Base-by-base conservation (phyloP, 306 rosid genomes). In the Medicago lupulina region DNA sequence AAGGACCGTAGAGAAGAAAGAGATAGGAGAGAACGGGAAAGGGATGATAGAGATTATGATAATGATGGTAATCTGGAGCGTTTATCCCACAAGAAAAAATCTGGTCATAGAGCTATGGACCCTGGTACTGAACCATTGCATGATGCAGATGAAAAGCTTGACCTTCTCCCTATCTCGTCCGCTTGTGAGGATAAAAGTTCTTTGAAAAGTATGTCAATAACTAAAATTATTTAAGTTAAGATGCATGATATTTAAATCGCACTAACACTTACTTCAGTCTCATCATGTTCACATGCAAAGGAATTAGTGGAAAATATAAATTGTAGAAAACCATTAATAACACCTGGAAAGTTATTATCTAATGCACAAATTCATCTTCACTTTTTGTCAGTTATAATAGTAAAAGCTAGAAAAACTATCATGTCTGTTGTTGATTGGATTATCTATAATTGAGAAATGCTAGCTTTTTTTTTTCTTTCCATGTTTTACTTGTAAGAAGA, bases 1-100 rank as follows among this genome's bases (percentile, higher is more conserved):
- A 93, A 86, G 78, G 99, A 92, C 34, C 75, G 82, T 67, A 88
- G 89, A 79, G 98, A 95, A 44, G 98, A 81, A 49, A 80, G 77
- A 77, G 85, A 90, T 13, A 87, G 87, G 82, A 86, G 89, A 87
- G 92, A 88, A 17, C 73, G 62, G 41, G 96, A 86, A 8, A 79
- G 75, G 74, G 97, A 89, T 66, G 98, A 90, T 73, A 87, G 89
- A 76, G 91, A 88, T 76, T 87, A 88, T 74, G 93, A 90, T 74
- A 88, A 87, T 82, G 96, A 89, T 75, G 90, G 85, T 58, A 85
- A 67, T 71, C 86, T 88, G 61, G 97, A 82, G 72, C 84, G 67
- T 19, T 89, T 85, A 74, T 80, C 90, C 71, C 86, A 79, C 83
- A 92, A 92, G 82, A 82, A 76, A 66, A 96, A 96, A 86, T 61